Evolutionary conservation across 306 rosid species (phyloP), one percentile per base, ranked within the genome.

Genomic region (Cucumis cinereus): DNA sequence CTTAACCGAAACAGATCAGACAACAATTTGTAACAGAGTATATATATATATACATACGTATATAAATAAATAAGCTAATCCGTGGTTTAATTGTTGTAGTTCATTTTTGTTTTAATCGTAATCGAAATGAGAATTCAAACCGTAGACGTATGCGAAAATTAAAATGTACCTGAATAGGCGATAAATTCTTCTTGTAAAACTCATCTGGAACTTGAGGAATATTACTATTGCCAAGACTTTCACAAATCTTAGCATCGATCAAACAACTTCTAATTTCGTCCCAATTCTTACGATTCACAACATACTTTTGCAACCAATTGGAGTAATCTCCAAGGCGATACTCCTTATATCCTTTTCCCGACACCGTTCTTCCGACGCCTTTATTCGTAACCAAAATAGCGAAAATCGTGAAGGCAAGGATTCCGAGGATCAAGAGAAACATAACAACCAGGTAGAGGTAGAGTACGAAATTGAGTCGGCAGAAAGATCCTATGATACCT

Each of bases 261-360:
- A 93, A 62, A 55, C 98, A 93, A 45, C 96, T 91, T 79, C 83
- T 82, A 30, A 93, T 83, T 60, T 74, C 84, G 4, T 78, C 80
- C 98, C 98, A 93, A 74, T 87, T 88, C 57, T 82, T 35, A 19
- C 79, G 78, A 7, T 93, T 89, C 2, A 85, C 85, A 2, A 93
- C 97, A 8, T 90, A 88, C 0, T 55, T 84, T 81, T 90, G 97
- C 54, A 91, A 55, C 97, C 93, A 91, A 58, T 90, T 86, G 0
- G 96, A 84, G 87, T 85, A 93, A 77, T 91, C 94, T 0, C 78
- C 75, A 0, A 88, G 80, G 8, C 79, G 83, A 69, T 86, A 88
- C 77, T 86, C 91, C 52, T 85, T 86, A 35, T 74, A 81, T 0
- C 90, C 90, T 36, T 81, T 80, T 3, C 86, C 88, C 2, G 97